Evolutionary conservation across 345 rosid genomes (phyloP), one percentile per base, ranked within the genome.

Genomic region (Eucalyptus sideroxylon): DNA sequence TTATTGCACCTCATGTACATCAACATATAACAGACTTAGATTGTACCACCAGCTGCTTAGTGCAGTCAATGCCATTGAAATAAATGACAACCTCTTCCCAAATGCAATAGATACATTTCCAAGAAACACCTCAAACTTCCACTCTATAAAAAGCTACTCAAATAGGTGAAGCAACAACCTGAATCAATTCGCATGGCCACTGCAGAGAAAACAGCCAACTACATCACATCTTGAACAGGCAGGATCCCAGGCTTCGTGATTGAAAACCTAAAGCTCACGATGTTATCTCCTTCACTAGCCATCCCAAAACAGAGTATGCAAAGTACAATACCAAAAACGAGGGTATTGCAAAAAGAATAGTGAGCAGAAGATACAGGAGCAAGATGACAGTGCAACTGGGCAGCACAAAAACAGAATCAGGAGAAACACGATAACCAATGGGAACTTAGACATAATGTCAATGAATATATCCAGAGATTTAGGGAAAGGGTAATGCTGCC

Each of bases 321-420:
- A 91, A 93, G 91, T 92, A 93, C 56, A 93, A 86, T 87, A 93
- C 90, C 90, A 93, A 90, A 87, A 91, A 89, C 23, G 94, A 92
- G 19, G 94, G 95, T 88, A 93, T 72, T 16, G 94, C 94, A 90
- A 92, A 93, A 55, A 93, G 50, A 31, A 92, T 55, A 6, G 94
- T 93, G 80, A 93, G 91, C 62, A 93, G 89, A 80, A 92, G 72
- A 91, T 92, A 92, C 23, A 93, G 86, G 44, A 92, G 90, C 90
- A 93, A 69, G 86, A 93, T 88, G 56, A 92, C 89, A 72, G 92
- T 94, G 59, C 94, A 91, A 44, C 91, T 90, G 14, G 95, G 95
- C 87, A 93, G 88, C 47, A 91, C 92, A 91, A 93, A 69, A 92
- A 88, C 55, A 92, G 72, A 62, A 92, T 90, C 67, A 93, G 91